Conservation (phyloP, 495 filamentous ascomycete genomes). For the Pseudotulostoma volvatum region DNA sequence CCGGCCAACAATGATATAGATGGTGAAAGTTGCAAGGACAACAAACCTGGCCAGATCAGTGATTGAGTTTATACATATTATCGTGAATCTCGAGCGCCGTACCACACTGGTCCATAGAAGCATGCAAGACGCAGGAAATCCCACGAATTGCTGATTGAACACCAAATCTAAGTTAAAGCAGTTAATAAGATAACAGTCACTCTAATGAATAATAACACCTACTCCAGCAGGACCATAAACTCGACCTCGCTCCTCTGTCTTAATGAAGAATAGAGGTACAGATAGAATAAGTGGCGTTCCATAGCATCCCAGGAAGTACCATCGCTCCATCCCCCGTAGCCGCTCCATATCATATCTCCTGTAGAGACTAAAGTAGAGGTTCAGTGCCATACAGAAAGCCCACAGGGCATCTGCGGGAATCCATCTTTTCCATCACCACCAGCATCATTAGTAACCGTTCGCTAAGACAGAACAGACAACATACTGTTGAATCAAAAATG, state of each 20-base stretch:
- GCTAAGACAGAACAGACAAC: slow-evolving; percentile 18
- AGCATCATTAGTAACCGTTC: background rate
- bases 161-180: slow-evolving; percentile 59
- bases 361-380: slow-evolving; percentile 67
- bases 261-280: slow-evolving; percentile 41
- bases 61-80: too few species aligned
- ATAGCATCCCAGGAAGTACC: slow-evolving; percentile 49
- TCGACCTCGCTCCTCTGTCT: slow-evolving; percentile 18
- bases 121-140: slow-evolving; percentile 50
- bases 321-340: slow-evolving; percentile 45
- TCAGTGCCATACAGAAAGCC: slow-evolving; percentile 61
- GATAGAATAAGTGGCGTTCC: slow-evolving; percentile 49
- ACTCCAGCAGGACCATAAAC: slow-evolving; percentile 55
- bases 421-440: slow-evolving; percentile 24
- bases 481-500: slow-evolving; percentile 40
- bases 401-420: slow-evolving; percentile 46
- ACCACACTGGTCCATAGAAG: slow-evolving; percentile 67
- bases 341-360: slow-evolving; percentile 41
- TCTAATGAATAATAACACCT: slow-evolving; percentile 2
- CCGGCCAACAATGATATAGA: slow-evolving; percentile 48
- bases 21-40: slow-evolving; percentile 37
- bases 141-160: slow-evolving; percentile 50
- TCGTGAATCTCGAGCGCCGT: slow-evolving; percentile 10
- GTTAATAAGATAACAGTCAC: too few species aligned
- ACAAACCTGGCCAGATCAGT: too few species aligned